Evolutionary conservation across 2,329 filamentous ascomycete species (phyloP), one percentile per base, ranked within the genome.

Genomic region (Coniochaeta sp.): DNA sequence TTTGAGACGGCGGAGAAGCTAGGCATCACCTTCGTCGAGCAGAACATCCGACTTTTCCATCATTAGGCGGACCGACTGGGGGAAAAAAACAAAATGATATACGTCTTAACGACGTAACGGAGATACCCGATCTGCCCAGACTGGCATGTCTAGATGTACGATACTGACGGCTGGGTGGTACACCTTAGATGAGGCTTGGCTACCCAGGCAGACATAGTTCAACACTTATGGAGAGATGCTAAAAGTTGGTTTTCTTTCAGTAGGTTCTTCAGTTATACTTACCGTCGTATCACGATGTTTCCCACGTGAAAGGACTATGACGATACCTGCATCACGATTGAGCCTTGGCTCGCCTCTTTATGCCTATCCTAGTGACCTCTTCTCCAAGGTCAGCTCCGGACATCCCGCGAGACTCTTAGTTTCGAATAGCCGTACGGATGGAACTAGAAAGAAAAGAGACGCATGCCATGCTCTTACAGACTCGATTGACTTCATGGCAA

Each of bases 21-120:
- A 65, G 90, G 89, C 59, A 96, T 98, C 69, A 92, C 89, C 52
- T 97, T 98, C 76, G 89, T 98, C 40, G 92, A 99, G 82, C 95
- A 99, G 82, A 91, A 89, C 73, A 89, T 90, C 62, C 87, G 95
- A 68, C 82, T 98, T 65, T 98, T 98, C 87, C 93, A 97, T 77
- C 93, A 98, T 78, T 98, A 89, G 74, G 47, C 5, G 22, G 10
- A 26, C 22, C 42, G 10, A 24, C 5, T 22, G 4, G 24, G 24
- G 12, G 17, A 52, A 8, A 47, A 30, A 24, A 30, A 30, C 4
- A 22, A 26, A 52, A 52, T 16, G 8, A 50, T 28, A 14, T 9
- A 26, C 26, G 47, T 52, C 12, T 52, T 28, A 30, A 26, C 47
- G 47, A 52, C 44, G 47, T 14, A n/a, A 52, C 17, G 47, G 47